Conservation (phyloP, 306 rosid species). For the Mimosa bimucronata region DNA sequence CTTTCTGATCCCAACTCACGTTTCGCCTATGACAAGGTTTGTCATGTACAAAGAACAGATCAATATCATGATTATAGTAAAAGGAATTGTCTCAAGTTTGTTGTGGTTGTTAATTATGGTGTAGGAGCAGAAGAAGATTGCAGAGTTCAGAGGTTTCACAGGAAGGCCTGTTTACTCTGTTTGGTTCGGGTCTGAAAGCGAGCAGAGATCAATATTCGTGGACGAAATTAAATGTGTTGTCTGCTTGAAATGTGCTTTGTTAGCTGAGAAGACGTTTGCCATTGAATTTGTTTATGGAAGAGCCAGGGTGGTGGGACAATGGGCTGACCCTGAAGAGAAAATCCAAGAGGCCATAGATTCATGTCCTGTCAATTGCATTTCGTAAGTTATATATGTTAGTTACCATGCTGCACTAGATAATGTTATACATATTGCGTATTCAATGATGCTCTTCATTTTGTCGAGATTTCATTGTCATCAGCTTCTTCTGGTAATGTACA, state of each 20-base stretch:
- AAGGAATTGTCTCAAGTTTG: too few species aligned
- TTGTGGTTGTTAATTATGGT: background rate
- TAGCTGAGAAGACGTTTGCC: slow-evolving; percentile 89
- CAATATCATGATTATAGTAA: too few species aligned
- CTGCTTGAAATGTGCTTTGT: slow-evolving; percentile 89
- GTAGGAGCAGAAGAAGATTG: slow-evolving; percentile 83
- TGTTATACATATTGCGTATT: background rate
- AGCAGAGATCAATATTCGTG: slow-evolving; percentile 82
- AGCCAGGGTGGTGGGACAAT: slow-evolving; percentile 92
- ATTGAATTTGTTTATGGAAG: slow-evolving; percentile 89
- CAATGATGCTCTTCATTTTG: background rate
- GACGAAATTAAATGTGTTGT: slow-evolving; percentile 92
- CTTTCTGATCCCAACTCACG: slow-evolving; percentile 80
- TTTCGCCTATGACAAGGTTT: slow-evolving; percentile 76
- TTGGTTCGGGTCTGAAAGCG: slow-evolving; percentile 77
- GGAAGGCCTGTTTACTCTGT: slow-evolving; percentile 86
- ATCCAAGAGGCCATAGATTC: slow-evolving; percentile 73
- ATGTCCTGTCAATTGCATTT: slow-evolving; percentile 97
- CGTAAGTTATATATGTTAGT: slow-evolving; percentile 61
- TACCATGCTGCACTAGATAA: background rate
- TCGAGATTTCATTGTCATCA: background rate
- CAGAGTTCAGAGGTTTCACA: slow-evolving; percentile 79
- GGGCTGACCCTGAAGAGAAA: slow-evolving; percentile 86
- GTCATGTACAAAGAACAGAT: too few species aligned
- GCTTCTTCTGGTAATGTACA: background rate